Percentiles rank a stretch among this genome's conserved stretches.
phyloP scores from a whole-genome alignment of 179 eudicot genomes.

The Spinacia oleracea region DNA sequence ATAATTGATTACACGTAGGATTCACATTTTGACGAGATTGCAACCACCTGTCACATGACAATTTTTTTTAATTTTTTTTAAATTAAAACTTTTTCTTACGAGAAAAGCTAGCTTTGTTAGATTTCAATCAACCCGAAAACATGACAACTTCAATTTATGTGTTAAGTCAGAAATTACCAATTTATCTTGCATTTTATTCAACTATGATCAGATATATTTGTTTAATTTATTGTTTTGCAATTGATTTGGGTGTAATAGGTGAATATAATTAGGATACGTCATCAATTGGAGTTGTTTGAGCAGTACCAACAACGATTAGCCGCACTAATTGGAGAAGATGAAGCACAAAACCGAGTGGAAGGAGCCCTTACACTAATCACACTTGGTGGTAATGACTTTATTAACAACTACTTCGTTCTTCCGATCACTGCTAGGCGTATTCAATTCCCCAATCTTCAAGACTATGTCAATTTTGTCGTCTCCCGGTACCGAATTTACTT shows the following conservation, averaged over 20 bases:
- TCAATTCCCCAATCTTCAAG: conserved; percentile 35
- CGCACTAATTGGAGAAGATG: conserved; percentile 28
- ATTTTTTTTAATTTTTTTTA: too few relatives aligned
- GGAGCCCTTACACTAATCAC: conserved; percentile 39
- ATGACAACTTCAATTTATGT: too few relatives aligned
- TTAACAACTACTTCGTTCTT: conserved; percentile 47
- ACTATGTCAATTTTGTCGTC: conserved; percentile 37
- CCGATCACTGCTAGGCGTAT: conserved; percentile 40
- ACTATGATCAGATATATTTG: background rate
- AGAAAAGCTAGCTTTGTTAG: too few relatives aligned
- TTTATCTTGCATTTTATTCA: too few relatives aligned
- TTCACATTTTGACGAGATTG: too few relatives aligned
- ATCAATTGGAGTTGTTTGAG: conserved; percentile 32
- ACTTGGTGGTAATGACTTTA: conserved; percentile 55
- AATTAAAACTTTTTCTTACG: too few relatives aligned
- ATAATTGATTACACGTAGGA: too few relatives aligned
- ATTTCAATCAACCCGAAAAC: too few relatives aligned
- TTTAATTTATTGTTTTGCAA: too few relatives aligned
- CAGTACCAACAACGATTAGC: conserved; percentile 46
- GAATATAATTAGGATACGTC: conserved; percentile 45
- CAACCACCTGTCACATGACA: too few relatives aligned
- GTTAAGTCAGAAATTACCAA: too few relatives aligned
- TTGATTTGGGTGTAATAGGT: conserved; percentile 25
- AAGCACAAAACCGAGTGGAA: conserved; percentile 32
- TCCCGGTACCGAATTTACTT: too few relatives aligned